Base-by-base conservation (phyloP, 2,329 filamentous ascomycete genomes). In the Colletotrichum eremochloae region DNA sequence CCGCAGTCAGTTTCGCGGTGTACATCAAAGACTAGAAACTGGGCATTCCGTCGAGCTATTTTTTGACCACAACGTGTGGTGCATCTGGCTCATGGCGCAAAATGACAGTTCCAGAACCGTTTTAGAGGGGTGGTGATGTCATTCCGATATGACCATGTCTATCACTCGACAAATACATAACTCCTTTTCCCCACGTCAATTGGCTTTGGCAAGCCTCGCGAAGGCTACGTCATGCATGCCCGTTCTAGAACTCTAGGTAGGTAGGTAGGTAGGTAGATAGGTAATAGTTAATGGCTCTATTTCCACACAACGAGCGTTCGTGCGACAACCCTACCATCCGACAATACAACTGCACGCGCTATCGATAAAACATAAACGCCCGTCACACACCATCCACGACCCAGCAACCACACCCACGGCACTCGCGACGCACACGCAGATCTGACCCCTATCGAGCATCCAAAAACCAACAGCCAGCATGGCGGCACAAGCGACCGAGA, bases 51-150 rank as follows among this genome's bases (percentile, higher is more conserved):
- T 14, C 3, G 18, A 11, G 6, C 6, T 5, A 0, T 8, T 3
- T 3, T 46, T 46, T n/a, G 2, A n/a, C 18, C 11, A 11, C 11
- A 38, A 15, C 31, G 4, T 52, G 1, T 12, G n/a, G 9, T 4
- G 5, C 0, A 12, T 5, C 20, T 20, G 53, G 33, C 6, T 14
- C 20, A 56, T 38, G 36, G 2, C 38, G 12, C 20, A 57, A 42
- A n/a, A 31, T 15, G 38, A 18, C 31, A 61, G 61, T n/a, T 20
- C n/a, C 33, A 31, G 11, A 20, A 24, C 52, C 7, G 15, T 31
- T 58, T 33, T 12, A 63, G 65, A 68, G 42, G 65, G 44, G 52
- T 18, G 36, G 46, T 72, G 69, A 72, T 69, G 69, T 72, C 69
- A 72, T 72, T n/a, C 24, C 58, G 38, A 60, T 38, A 69, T 58